Evolutionary conservation across 176 grass and related monocot species (phyloP).

Genomic region (Oryza glaberrima): DNA sequence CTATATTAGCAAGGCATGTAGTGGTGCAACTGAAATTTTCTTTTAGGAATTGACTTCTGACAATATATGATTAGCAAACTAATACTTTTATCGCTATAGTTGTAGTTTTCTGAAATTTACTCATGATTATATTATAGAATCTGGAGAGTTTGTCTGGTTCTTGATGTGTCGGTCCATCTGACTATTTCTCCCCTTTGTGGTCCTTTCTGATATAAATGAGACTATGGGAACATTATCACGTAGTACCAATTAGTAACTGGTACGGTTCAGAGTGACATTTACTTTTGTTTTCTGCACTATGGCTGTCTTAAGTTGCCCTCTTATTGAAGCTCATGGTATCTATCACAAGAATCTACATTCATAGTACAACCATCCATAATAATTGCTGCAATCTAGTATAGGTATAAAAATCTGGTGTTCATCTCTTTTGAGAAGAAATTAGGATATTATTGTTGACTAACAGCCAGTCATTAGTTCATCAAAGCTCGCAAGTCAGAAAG

Average conservation of each 20-base stretch:
- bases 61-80: background rate
- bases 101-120: too few species aligned
- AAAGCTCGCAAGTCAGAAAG: constrained; percentile 20
- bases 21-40: background rate
- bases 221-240: constrained; percentile 2
- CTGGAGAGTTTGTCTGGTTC: background rate
- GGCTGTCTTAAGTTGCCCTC: background rate
- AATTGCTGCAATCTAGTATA: background rate
- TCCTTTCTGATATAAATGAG: constrained; percentile 29
- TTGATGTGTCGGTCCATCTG: constrained; percentile 7
- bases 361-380: background rate
- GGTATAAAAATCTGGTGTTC: background rate
- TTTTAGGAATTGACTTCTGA: background rate
- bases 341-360: constrained; percentile 6
- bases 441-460: constrained; percentile 1
- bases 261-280: constrained; percentile 15
- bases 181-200: background rate
- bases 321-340: background rate
- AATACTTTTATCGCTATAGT: too few species aligned
- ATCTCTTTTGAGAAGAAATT: constrained; percentile 13
- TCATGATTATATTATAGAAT: too few species aligned
- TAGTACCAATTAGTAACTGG: background rate
- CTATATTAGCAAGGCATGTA: background rate
- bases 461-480: background rate
- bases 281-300: background rate